Conservation (phyloP, 306 rosid species). For the Amphicarpaea edgeworthii region DNA sequence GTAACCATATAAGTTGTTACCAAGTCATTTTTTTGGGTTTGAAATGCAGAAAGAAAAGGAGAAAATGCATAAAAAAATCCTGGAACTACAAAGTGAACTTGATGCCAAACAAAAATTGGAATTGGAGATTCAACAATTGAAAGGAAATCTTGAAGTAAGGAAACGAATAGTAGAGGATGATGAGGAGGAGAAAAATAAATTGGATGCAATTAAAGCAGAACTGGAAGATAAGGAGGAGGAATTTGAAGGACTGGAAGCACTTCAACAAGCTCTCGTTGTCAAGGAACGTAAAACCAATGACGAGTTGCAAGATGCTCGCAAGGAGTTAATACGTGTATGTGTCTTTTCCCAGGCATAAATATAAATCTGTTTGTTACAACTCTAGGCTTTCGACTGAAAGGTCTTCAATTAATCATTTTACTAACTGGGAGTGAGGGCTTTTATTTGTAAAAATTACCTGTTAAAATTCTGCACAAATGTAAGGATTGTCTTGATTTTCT, state of each 20-base stretch:
- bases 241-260: constrained; percentile 38
- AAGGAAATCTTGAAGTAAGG: constrained; percentile 79
- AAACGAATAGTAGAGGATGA: constrained; percentile 74
- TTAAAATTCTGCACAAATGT: not conserved
- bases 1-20: constrained; percentile 2
- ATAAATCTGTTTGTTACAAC: not conserved
- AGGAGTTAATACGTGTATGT: constrained; percentile 68
- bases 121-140: constrained; percentile 67
- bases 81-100: constrained; percentile 69
- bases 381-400: not conserved
- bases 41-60: constrained; percentile 73
- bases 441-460: not conserved
- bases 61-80: constrained; percentile 55
- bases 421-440: not conserved
- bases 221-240: constrained; percentile 75
- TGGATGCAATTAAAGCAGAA: constrained; percentile 52
- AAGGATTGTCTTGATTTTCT: not conserved
- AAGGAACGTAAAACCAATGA: constrained; percentile 76
- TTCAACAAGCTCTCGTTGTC: constrained; percentile 59
- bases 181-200: constrained; percentile 57
- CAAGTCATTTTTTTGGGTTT: constrained; percentile 20
- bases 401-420: constrained; percentile 18
- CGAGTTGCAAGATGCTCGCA: constrained; percentile 86
- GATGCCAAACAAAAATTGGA: constrained; percentile 80
- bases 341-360: not conserved